Evolutionary conservation across 768 basidiomycete species (phyloP).

Genomic region (Calvatia gigantea): DNA sequence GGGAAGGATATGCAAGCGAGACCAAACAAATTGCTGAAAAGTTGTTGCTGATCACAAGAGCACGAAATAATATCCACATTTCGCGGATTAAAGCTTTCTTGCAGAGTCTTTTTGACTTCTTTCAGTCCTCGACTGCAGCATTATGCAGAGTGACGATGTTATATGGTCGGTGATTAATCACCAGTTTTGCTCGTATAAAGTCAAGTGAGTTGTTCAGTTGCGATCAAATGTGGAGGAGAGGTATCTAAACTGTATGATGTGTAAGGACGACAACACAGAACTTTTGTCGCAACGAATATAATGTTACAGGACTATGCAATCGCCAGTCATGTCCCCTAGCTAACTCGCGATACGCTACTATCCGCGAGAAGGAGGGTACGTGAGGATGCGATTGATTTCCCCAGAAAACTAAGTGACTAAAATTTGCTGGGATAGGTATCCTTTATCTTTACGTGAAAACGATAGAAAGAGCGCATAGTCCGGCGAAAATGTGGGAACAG

Average conservation of each 20-base stretch:
- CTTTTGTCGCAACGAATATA: conserved; percentile 98
- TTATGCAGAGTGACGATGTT: conserved; percentile 94
- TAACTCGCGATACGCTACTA: conserved; percentile 97
- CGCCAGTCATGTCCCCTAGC: conserved; percentile 97
- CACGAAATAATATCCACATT: neutral
- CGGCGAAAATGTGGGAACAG: conserved; percentile 97
- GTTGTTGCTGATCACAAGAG: neutral
- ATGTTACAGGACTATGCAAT: conserved; percentile 93
- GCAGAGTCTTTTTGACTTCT: neutral
- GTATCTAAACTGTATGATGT: conserved; percentile 13
- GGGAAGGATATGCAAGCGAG: conserved; percentile 1
- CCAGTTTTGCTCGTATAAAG: conserved; percentile 99
- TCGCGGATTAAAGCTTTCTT: neutral
- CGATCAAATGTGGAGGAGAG: neutral
- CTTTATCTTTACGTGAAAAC: conserved; percentile 97
- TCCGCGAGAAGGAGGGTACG: conserved; percentile 89
- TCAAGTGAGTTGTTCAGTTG: conserved; percentile 66
- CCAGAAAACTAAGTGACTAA: neutral
- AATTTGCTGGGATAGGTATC: conserved; percentile 45
- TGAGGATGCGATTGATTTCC: neutral
- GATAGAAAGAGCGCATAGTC: conserved; percentile 94
- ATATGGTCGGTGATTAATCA: conserved; percentile 96
- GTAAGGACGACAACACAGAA: conserved; percentile 90
- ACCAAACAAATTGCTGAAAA: conserved; percentile 2
- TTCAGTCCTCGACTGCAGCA: neutral